phyloP scores from a whole-genome alignment of 257 asterid species.

The Nyctanthes arbortristis region DNA sequence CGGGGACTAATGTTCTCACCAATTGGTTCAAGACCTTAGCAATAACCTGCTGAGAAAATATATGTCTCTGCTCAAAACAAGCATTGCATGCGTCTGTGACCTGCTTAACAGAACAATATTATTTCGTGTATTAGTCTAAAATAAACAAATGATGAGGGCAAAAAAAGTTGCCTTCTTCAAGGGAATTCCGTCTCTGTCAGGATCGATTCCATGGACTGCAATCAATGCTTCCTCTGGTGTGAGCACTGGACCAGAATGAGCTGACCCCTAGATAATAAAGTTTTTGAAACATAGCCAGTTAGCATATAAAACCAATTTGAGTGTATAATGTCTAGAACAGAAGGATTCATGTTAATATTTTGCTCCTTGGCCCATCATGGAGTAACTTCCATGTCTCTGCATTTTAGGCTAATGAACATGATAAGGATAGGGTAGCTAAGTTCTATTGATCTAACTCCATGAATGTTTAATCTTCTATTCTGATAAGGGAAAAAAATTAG shows the following conservation, averaged over 20 bases:
- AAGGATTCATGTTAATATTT: neutral
- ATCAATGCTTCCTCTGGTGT: slow-evolving; percentile 96
- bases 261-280: slow-evolving; percentile 57
- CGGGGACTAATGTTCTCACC: slow-evolving; percentile 47
- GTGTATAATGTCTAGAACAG: neutral
- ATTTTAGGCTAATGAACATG: neutral
- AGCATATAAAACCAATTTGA: slow-evolving; percentile 1
- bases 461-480: neutral
- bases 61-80: slow-evolving; percentile 87
- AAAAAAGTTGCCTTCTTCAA: slow-evolving; percentile 72
- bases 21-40: slow-evolving; percentile 96
- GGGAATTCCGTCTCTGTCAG: slow-evolving; percentile 85
- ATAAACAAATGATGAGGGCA: slow-evolving; percentile 20
- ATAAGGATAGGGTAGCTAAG: too few relatives aligned
- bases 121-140: slow-evolving; percentile 21
- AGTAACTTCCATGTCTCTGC: slow-evolving; percentile 8
- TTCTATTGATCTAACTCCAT: neutral
- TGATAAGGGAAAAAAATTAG: neutral
- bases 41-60: slow-evolving; percentile 88
- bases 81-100: slow-evolving; percentile 98
- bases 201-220: slow-evolving; percentile 94
- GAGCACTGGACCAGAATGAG: slow-evolving; percentile 61
- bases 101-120: slow-evolving; percentile 47
- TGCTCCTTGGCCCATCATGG: neutral
- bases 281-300: slow-evolving; percentile 18